phyloP scores from a whole-genome alignment of 2,329 filamentous ascomycete species.

The Monosporascus sp. region DNA sequence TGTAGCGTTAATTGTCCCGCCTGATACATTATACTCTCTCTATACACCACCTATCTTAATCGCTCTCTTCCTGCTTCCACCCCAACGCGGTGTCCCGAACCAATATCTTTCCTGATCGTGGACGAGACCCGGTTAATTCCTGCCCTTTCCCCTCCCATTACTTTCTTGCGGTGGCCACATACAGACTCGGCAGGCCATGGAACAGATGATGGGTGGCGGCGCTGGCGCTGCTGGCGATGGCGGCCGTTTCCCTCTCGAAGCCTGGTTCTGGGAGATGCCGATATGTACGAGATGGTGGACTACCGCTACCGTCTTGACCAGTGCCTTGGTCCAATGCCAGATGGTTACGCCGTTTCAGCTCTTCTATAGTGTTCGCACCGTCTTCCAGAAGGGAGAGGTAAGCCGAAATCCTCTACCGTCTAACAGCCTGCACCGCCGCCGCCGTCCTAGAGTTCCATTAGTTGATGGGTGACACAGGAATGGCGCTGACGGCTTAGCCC shows the following conservation, averaged over 20 bases:
- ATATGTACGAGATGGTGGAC: conserved; percentile 97
- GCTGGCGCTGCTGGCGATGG: conserved; percentile 36
- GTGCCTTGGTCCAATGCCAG: conserved; percentile 86
- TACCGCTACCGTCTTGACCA: conserved; percentile 81
- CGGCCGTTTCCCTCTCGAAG: conserved; percentile 74
- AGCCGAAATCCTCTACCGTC: conserved; percentile 16
- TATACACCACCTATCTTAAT: background rate
- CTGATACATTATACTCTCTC: no score
- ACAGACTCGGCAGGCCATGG: conserved; percentile 34
- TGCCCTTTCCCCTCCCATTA: background rate
- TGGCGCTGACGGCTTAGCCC: background rate
- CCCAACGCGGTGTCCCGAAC: no score
- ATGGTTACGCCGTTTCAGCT: conserved; percentile 91
- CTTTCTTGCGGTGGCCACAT: background rate
- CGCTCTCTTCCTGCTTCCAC: no score
- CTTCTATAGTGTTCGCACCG: conserved; percentile 91
- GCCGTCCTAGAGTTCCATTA: no score
- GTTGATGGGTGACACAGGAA: no score
- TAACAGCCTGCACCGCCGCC: background rate
- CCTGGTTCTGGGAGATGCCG: conserved; percentile 99
- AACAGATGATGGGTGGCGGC: conserved; percentile 44
- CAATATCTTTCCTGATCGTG: no score
- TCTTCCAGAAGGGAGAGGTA: conserved; percentile 90
- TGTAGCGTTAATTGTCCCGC: no score
- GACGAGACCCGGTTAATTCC: background rate